Percentiles rank a stretch among this genome's conserved stretches.
These are phyloP conservation scores for Isoetes taiwanensis DNA, from an alignment of 75 land plant genomes.

Conservation along the genomic window DNA sequence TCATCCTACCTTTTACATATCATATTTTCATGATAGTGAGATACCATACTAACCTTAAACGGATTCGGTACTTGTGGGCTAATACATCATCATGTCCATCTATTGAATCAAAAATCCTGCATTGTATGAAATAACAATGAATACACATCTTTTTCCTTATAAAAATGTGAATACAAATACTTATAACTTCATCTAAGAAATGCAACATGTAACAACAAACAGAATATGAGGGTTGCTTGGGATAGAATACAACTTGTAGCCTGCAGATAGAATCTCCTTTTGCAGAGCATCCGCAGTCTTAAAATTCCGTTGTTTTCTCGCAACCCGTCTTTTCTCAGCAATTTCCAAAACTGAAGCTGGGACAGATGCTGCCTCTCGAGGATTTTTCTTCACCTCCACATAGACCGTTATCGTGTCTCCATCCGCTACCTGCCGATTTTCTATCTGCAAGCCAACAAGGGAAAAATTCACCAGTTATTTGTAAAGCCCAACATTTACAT, in stretches of 20 bases:
- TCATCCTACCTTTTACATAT: no score
- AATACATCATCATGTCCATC: conserved; percentile 36
- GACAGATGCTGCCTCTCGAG: conserved; percentile 48
- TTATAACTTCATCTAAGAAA: neutral
- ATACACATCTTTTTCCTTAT: neutral
- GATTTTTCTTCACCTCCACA: conserved; percentile 37
- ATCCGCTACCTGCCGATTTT: conserved; percentile 55
- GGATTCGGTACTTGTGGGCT: conserved; percentile 52
- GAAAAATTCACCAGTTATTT: neutral
- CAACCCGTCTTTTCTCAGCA: conserved; percentile 35
- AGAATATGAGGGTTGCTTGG: neutral
- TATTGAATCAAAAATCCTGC: conserved; percentile 42
- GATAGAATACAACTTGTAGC: conserved; percentile 40
- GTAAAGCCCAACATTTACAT: no score
- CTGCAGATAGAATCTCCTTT: conserved; percentile 41
- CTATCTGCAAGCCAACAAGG: conserved; percentile 32
- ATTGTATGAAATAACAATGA: neutral
- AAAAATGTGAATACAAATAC: neutral
- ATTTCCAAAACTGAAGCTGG: conserved; percentile 45
- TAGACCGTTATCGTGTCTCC: conserved; percentile 80
- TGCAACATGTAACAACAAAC: neutral
- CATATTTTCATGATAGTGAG: no score
- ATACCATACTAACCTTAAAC: conserved; percentile 43
- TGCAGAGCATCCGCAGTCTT: conserved; percentile 56
- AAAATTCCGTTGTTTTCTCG: conserved; percentile 39